A percentile compares a stretch with the other conserved stretches of the same genome.
Evolutionary conservation across 768 basidiomycete species (phyloP).

Genomic region (Hygrophorus russula): DNA sequence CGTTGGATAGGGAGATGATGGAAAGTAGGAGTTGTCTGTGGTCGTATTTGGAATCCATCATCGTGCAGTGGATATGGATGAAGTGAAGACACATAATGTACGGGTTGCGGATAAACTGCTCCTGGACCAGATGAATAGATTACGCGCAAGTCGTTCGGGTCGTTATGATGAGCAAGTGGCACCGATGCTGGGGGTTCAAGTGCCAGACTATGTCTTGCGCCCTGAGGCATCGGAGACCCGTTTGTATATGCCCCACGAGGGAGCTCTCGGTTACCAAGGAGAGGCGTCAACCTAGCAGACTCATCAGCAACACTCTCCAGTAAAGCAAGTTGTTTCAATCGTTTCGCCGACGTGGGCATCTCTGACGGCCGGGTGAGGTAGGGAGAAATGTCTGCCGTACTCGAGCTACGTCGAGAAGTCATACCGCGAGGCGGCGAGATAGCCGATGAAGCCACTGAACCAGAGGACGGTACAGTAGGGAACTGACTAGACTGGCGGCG

Average conservation of each 20-base stretch:
- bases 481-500: neutral
- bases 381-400: conserved; percentile 57
- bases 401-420: conserved; percentile 30
- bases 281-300: conserved; percentile 50
- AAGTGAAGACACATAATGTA: conserved; percentile 6
- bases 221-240: neutral
- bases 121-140: conserved; percentile 22
- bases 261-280: conserved; percentile 15
- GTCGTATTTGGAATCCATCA: conserved; percentile 28
- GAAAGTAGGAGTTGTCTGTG: conserved; percentile 35
- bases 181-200: conserved; percentile 9
- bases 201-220: neutral
- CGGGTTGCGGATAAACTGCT: neutral
- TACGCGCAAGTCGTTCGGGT: conserved; percentile 14
- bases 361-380: conserved; percentile 48
- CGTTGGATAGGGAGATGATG: conserved; percentile 23
- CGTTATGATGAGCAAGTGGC: conserved; percentile 14
- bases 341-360: conserved; percentile 47
- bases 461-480: neutral
- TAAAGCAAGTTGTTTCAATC: conserved; percentile 58
- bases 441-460: neutral
- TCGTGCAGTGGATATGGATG: neutral
- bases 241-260: conserved; percentile 1
- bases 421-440: conserved; percentile 9
- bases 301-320: conserved; percentile 66